Percentiles rank a stretch among this genome's conserved stretches.
Evolutionary conservation across 352 stramenopile genomes (phyloP).

Genomic region (Elongisporangium prolatum): DNA sequence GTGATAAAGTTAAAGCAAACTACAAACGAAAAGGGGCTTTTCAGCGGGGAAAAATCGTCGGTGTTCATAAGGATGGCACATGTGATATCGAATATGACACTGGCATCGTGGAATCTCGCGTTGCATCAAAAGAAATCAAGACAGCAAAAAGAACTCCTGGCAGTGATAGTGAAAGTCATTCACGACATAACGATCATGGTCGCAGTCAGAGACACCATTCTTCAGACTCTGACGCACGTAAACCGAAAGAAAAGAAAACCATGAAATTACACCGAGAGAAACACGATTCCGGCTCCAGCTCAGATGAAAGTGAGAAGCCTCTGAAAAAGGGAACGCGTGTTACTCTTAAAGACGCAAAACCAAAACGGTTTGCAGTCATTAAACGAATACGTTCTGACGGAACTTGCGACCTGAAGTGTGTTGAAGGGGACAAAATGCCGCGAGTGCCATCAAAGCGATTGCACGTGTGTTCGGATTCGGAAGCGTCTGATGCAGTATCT

Average conservation of each 20-base stretch:
- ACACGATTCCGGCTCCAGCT: neutral
- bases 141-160: conserved; percentile 5
- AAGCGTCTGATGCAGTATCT: conserved; percentile 16
- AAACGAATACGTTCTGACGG: conserved; percentile 38
- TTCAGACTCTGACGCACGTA: conserved; percentile 4
- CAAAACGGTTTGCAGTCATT: conserved; percentile 23
- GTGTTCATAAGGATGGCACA: conserved; percentile 17
- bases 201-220: conserved; percentile 8
- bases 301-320: conserved; percentile 2
- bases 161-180: conserved; percentile 5
- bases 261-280: conserved; percentile 1
- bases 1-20: conserved; percentile 24
- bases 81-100: conserved; percentile 36
- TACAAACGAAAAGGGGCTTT: conserved; percentile 36
- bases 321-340: conserved; percentile 27
- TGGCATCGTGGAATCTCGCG: conserved; percentile 18
- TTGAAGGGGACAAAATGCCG: conserved; percentile 37
- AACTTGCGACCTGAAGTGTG: conserved; percentile 62
- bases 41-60: conserved; percentile 22
- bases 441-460: conserved; percentile 23
- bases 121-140: conserved; percentile 14
- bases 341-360: conserved; percentile 29
- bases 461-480: conserved; percentile 22
- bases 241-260: conserved; percentile 10
- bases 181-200: neutral